These are phyloP conservation scores for Ustilago shanxiensis DNA, from an alignment of 1,284 basidiomycete species.

Conservation along the genomic window DNA sequence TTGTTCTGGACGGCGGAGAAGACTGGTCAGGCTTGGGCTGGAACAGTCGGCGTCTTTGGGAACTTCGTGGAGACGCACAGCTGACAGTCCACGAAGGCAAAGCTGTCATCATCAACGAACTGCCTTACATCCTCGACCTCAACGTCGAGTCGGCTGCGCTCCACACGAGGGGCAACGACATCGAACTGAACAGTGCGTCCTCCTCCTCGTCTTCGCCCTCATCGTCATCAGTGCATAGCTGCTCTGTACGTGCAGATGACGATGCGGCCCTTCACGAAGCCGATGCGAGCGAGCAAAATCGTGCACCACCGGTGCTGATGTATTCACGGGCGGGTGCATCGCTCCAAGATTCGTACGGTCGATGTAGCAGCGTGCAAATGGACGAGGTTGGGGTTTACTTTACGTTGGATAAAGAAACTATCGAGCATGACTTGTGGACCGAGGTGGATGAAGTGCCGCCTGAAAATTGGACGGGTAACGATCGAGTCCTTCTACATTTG, in stretches of 20 bases:
- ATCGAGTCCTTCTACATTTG: slow-evolving; percentile 21
- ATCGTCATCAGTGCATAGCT: no score
- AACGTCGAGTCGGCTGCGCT: neutral
- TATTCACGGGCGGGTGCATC: slow-evolving; percentile 4
- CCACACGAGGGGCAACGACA: neutral
- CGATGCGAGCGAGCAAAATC: no score
- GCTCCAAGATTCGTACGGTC: slow-evolving; percentile 6
- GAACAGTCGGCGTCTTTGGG: slow-evolving; percentile 42
- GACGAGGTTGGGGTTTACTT: slow-evolving; percentile 34
- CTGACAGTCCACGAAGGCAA: slow-evolving; percentile 52
- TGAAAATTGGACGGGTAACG: neutral
- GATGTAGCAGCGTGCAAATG: slow-evolving; percentile 52
- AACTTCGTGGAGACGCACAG: slow-evolving; percentile 29
- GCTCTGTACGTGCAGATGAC: no score
- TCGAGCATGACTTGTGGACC: neutral
- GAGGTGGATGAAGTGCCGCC: neutral
- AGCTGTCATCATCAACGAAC: slow-evolving; percentile 40
- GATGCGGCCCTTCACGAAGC: no score
- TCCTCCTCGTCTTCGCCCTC: no score
- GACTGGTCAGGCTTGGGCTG: slow-evolving; percentile 21
- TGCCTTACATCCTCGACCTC: slow-evolving; percentile 22
- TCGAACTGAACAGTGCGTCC: neutral
- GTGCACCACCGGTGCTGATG: slow-evolving; percentile 7
- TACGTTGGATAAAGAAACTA: slow-evolving; percentile 11
- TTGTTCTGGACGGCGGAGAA: slow-evolving; percentile 4